Evolutionary conservation across 2,329 filamentous ascomycete species (phyloP).

Genomic region (Botrytis hyacinthi): DNA sequence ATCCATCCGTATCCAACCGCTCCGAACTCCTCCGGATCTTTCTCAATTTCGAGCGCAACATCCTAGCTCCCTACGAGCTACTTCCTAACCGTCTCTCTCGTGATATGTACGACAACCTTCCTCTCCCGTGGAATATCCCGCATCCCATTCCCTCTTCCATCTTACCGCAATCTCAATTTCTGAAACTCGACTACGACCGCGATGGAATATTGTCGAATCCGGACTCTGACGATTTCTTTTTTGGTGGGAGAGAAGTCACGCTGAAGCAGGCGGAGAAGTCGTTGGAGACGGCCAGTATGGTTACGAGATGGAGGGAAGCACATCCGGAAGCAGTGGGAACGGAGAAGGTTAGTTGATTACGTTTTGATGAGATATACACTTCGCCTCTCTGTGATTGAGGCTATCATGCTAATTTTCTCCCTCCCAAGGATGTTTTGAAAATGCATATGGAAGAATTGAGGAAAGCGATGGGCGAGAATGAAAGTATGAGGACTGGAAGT

Average conservation of each 20-base stretch:
- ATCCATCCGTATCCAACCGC: slow-evolving; percentile 42
- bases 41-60: slow-evolving; percentile 39
- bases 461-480: slow-evolving; percentile 24
- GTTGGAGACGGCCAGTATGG: slow-evolving; percentile 41
- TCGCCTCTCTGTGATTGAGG: not conserved
- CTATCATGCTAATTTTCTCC: not conserved
- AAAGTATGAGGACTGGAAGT: slow-evolving; percentile 22
- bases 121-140: slow-evolving; percentile 45
- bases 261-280: slow-evolving; percentile 31
- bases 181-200: slow-evolving; percentile 41
- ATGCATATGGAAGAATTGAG: slow-evolving; percentile 25
- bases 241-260: slow-evolving; percentile 23
- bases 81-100: slow-evolving; percentile 42
- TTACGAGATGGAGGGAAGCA: slow-evolving; percentile 43
- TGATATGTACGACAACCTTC: slow-evolving; percentile 43
- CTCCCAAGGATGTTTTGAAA: not conserved
- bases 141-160: slow-evolving; percentile 26
- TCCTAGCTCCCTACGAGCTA: slow-evolving; percentile 41
- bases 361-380: not conserved
- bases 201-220: slow-evolving; percentile 36
- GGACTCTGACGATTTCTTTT: slow-evolving; percentile 33
- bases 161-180: slow-evolving; percentile 40
- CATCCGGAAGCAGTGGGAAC: slow-evolving; percentile 41
- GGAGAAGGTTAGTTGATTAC: slow-evolving; percentile 31
- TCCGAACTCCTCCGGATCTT: slow-evolving; percentile 41